These are phyloP conservation scores for Adansonia gregorii DNA, from an alignment of 441 rosid species.

Conservation along the genomic window DNA sequence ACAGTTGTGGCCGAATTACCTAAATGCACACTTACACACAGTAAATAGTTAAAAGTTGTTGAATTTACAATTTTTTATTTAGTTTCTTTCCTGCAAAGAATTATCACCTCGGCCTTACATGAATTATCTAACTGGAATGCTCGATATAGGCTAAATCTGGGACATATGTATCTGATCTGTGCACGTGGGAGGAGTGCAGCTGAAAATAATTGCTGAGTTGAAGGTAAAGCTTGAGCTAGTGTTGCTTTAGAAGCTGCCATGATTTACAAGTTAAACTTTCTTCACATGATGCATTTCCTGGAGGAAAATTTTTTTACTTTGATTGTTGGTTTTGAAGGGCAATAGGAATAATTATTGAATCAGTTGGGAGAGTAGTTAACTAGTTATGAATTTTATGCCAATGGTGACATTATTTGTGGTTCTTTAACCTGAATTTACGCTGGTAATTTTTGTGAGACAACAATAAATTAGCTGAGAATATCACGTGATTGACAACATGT, in stretches of 20 bases:
- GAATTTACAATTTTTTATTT: background rate
- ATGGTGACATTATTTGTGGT: background rate
- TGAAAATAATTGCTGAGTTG: constrained; percentile 71
- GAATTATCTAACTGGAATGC: constrained; percentile 74
- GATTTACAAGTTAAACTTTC: background rate
- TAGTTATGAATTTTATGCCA: background rate
- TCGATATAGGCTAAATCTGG: constrained; percentile 58
- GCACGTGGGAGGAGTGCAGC: constrained; percentile 75
- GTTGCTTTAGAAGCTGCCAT: background rate
- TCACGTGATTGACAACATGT: background rate
- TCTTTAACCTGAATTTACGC: constrained; percentile 2
- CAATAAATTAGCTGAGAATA: background rate
- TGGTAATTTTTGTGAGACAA: background rate
- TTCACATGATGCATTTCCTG: background rate
- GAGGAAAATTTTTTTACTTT: background rate
- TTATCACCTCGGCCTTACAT: constrained; percentile 32
- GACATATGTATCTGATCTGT: constrained; percentile 71
- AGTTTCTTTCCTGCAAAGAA: constrained; percentile 4
- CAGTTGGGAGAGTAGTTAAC: background rate
- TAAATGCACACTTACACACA: background rate
- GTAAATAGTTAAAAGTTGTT: background rate
- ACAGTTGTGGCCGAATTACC: background rate
- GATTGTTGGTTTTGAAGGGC: constrained; percentile 4
- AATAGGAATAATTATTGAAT: background rate
- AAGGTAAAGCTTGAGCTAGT: constrained; percentile 49